A percentile compares a stretch with the other conserved stretches of the same genome.
Evolutionary conservation across 306 rosid genomes (phyloP).

Genomic region (Trifolium fragiferum): DNA sequence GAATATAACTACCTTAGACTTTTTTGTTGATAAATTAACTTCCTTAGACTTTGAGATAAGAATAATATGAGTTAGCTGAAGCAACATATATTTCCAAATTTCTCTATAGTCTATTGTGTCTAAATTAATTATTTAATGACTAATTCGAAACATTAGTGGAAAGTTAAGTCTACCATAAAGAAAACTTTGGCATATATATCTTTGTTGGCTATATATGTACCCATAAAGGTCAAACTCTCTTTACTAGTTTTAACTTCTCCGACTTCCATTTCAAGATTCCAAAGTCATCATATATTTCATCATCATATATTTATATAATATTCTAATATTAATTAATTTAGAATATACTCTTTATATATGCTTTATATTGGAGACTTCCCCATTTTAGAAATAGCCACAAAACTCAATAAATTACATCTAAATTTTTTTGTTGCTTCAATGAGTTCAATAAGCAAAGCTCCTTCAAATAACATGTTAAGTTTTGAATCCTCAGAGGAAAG

Average conservation of each 20-base stretch:
- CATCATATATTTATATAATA: constrained; percentile 1
- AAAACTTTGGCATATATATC: constrained; percentile 47
- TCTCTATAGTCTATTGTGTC: neutral
- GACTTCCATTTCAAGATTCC: constrained; percentile 48
- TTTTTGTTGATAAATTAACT: too few species aligned
- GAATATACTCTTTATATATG: constrained; percentile 35
- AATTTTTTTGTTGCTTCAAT: neutral
- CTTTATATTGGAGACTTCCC: constrained; percentile 23
- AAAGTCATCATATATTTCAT: constrained; percentile 32
- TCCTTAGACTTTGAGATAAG: neutral
- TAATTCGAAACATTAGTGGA: constrained; percentile 52
- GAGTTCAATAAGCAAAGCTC: constrained; percentile 48
- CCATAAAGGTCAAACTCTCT: constrained; percentile 57
- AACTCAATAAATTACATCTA: constrained; percentile 41
- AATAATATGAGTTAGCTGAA: too few species aligned
- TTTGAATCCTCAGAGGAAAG: constrained; percentile 68
- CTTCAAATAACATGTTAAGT: constrained; percentile 31
- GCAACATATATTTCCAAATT: neutral
- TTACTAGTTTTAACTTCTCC: constrained; percentile 43
- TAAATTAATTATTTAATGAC: constrained; percentile 40
- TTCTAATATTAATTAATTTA: neutral
- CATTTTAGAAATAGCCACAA: constrained; percentile 38
- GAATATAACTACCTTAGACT: too few species aligned
- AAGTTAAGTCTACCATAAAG: constrained; percentile 49
- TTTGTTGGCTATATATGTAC: constrained; percentile 46